phyloP scores from a whole-genome alignment of 805 yeast species.

The Candida multigemmis region DNA sequence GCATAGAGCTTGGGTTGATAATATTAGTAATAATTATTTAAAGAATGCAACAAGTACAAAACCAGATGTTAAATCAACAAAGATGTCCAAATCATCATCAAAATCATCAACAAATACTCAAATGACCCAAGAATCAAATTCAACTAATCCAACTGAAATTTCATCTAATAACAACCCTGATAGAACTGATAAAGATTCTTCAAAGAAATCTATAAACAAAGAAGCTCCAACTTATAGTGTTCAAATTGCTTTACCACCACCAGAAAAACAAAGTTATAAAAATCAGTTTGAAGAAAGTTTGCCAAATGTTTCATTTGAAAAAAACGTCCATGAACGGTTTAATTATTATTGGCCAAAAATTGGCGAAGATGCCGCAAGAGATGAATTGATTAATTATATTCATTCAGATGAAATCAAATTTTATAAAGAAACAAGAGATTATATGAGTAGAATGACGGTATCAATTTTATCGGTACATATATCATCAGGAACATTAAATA shows the following conservation, averaged over 20 bases:
- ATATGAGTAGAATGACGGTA: conserved; percentile 25
- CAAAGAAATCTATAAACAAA: too few relatives aligned
- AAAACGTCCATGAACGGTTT: too few relatives aligned
- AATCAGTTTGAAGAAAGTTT: conserved; percentile 5
- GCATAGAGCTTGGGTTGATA: conserved; percentile 28
- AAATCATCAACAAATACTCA: too few relatives aligned
- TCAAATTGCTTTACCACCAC: conserved; percentile 1
- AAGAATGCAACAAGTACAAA: conserved; percentile 3
- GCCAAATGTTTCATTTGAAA: conserved; percentile 15
- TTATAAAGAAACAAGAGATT: conserved; percentile 24
- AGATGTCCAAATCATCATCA: too few relatives aligned
- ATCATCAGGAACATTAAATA: conserved; percentile 37
- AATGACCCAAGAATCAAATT: too few relatives aligned
- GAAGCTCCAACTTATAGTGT: too few relatives aligned
- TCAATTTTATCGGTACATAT: conserved; percentile 36
- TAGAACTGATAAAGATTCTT: too few relatives aligned
- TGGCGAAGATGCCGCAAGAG: conserved; percentile 26
- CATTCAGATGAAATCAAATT: conserved; percentile 12
- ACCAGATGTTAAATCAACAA: conserved; percentile 1
- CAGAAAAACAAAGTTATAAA: not conserved
- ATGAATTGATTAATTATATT: conserved; percentile 10
- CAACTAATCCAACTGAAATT: too few relatives aligned
- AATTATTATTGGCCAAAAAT: conserved; percentile 3
- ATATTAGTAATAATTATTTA: conserved; percentile 9
- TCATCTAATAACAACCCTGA: too few relatives aligned